Percentiles rank a stretch among this genome's conserved stretches.
These are phyloP conservation scores for Ogataea degrootiae DNA, from an alignment of 805 yeast genomes.

Conservation along the genomic window DNA sequence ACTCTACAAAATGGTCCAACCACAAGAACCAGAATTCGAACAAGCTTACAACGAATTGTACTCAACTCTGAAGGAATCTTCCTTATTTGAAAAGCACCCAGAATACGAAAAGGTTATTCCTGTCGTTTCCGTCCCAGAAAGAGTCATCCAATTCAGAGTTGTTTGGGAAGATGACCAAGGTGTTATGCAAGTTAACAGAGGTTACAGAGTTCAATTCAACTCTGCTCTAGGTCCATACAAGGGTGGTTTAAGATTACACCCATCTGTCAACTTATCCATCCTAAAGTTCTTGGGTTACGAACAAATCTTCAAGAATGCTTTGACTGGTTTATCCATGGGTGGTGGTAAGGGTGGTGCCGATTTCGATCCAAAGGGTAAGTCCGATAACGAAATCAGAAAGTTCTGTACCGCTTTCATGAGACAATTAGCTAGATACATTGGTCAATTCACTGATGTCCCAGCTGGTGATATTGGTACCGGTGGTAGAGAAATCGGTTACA, in stretches of 20 bases:
- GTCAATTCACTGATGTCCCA: constrained; percentile 96
- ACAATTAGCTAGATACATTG: constrained; percentile 93
- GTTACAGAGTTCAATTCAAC: constrained; percentile 98
- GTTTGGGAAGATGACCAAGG: constrained; percentile 97
- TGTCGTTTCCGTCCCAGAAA: constrained; percentile 91
- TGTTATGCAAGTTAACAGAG: constrained; percentile 87
- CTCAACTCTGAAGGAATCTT: constrained; percentile 84
- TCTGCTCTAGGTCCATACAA: constrained; percentile 98
- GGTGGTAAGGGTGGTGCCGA: constrained; percentile 99
- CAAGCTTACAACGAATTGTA: constrained; percentile 96
- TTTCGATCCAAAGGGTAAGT: constrained; percentile 94
- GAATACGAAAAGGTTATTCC: constrained; percentile 84
- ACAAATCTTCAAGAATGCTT: constrained; percentile 97
- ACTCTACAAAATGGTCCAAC: constrained; percentile 55
- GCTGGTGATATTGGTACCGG: constrained; percentile 99
- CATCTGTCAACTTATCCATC: constrained; percentile 91
- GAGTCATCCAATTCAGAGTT: constrained; percentile 95
- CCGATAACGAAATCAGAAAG: constrained; percentile 92
- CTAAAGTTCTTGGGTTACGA: constrained; percentile 96
- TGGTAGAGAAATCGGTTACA: constrained; percentile 91
- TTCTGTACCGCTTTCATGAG: constrained; percentile 95
- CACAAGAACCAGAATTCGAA: constrained; percentile 96
- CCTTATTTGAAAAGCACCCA: constrained; percentile 84
- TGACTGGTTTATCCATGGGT: constrained; percentile 96
- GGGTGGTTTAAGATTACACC: constrained; percentile 98